Conservation (phyloP, 2,329 filamentous ascomycete species). For the Aspergillus amoenus region DNA sequence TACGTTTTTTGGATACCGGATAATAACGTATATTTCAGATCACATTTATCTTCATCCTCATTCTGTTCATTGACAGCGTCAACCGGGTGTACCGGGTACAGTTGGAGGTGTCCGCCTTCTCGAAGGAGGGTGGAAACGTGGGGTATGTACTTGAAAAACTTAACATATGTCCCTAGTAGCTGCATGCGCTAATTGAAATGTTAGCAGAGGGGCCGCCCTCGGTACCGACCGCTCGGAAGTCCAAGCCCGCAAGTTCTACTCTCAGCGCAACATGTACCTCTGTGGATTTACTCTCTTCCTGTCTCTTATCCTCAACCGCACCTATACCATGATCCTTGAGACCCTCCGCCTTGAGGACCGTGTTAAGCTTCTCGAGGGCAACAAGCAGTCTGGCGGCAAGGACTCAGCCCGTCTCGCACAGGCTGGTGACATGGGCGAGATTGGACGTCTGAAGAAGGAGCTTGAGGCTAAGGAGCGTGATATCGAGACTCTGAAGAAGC, state of each 20-base stretch:
- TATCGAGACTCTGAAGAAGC: constrained; percentile 86
- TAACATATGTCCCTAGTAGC: not conserved
- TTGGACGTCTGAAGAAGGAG: constrained; percentile 73
- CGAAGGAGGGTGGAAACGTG: constrained; percentile 57
- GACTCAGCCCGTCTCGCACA: constrained; percentile 69
- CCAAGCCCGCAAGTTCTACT: constrained; percentile 99
- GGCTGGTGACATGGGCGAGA: constrained; percentile 70
- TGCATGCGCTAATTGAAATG: constrained; percentile 10
- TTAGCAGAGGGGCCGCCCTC: constrained; percentile 65
- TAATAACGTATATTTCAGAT: constrained; percentile 55
- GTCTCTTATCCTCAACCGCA: constrained; percentile 95
- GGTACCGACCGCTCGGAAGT: constrained; percentile 97
- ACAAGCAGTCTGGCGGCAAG: constrained; percentile 60
- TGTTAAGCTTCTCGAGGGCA: constrained; percentile 77
- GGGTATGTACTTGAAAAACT: constrained; percentile 45
- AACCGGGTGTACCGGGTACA: constrained; percentile 96
- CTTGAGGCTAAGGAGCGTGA: constrained; percentile 75
- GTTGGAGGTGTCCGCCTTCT: constrained; percentile 73
- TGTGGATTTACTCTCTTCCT: constrained; percentile 99
- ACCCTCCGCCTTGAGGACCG: constrained; percentile 89
- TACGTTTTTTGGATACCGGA: not conserved
- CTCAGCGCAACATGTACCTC: constrained; percentile 99
- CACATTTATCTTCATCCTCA: constrained; percentile 97
- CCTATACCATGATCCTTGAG: constrained; percentile 95
- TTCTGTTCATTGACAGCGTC: constrained; percentile 96